These are phyloP conservation scores for Pseudohyphozyma bogoriensis DNA, from an alignment of 768 basidiomycete species.

Conservation along the genomic window DNA sequence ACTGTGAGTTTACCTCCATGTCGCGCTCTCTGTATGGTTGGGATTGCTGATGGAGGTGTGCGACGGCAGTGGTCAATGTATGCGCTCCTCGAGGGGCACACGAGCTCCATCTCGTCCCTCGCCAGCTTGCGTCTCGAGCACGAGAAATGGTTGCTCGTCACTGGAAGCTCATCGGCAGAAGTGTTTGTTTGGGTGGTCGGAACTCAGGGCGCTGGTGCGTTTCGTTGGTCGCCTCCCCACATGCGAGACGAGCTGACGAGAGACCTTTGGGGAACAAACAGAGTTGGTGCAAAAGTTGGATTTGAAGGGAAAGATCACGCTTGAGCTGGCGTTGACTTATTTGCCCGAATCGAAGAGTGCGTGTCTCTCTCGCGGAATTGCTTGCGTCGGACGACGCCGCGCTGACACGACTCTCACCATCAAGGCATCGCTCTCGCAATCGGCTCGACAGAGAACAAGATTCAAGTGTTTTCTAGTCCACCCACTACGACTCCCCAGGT, in stretches of 20 bases:
- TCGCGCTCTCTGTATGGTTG: neutral
- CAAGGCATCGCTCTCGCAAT: conserved; percentile 61
- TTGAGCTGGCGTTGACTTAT: conserved; percentile 53
- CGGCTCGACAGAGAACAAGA: conserved; percentile 65
- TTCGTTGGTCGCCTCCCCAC: conserved; percentile 34
- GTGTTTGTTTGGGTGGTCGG: conserved; percentile 62
- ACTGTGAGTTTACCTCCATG: neutral
- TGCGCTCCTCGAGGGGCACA: conserved; percentile 51
- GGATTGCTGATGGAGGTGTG: neutral
- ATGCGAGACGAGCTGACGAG: conserved; percentile 23
- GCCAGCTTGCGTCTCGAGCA: conserved; percentile 32
- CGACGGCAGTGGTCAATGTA: conserved; percentile 50
- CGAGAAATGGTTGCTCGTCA: conserved; percentile 45
- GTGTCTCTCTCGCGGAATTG: conserved; percentile 18
- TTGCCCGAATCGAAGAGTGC: conserved; percentile 63
- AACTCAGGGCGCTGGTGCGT: conserved; percentile 25
- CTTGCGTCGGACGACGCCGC: neutral
- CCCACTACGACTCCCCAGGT: conserved; percentile 46
- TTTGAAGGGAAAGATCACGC: conserved; percentile 60
- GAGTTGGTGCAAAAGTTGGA: conserved; percentile 49
- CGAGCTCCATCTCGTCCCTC: conserved; percentile 59
- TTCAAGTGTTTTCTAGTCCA: conserved; percentile 67
- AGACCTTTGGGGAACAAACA: no score
- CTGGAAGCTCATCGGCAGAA: conserved; percentile 70
- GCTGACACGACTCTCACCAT: no score